Evolutionary conservation across 805 yeast species (phyloP), one percentile per base, ranked within the genome.

Genomic region (Pichia eremophila): DNA sequence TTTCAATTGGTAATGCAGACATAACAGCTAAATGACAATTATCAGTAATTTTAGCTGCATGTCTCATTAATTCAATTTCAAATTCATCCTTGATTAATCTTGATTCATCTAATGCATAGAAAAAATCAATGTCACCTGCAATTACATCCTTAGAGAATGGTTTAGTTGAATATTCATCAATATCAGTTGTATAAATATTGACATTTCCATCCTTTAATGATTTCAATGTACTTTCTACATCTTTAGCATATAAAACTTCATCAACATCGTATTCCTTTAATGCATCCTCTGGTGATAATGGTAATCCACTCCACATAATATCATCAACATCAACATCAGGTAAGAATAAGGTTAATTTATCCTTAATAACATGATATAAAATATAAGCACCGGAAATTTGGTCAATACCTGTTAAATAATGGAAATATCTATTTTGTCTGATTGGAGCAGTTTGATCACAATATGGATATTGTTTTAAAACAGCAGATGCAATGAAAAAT

Each of bases 231-330:
- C 53, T 45, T 31, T 65, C 65, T 41, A 89, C 59, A 5, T 77
- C 80, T n/a, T 64, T 57, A 11, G 72, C 75, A 57, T 83, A 85
- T 48, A 77, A 63, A 42, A 90, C 95, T 40, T 78, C 83, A 63
- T 93, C 98, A 31, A 88, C 90, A 58, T 91, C 96, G 56, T 67
- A 91, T 51, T 71, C 73, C 19, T 69, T 61, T 43, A 64, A 46
- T 0, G 96, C 96, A 18, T 83, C 81, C 42, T 82, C 81, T 4
- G 73, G 53, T 38, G 78, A 68, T 45, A 87, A 53, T 6, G 99
- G 99, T 65, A 83, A 60, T 0, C 99, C 99, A 49, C 93, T 82
- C 99, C 99, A 91, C 88, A 93, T 84, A 39, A 91, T 84, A 60
- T 87, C 96, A 40, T 93, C 98, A 40, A 74, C 67, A 59, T 89